Evolutionary conservation across 2,329 filamentous ascomycete species (phyloP).

Genomic region (Coniochaeta sp.): DNA sequence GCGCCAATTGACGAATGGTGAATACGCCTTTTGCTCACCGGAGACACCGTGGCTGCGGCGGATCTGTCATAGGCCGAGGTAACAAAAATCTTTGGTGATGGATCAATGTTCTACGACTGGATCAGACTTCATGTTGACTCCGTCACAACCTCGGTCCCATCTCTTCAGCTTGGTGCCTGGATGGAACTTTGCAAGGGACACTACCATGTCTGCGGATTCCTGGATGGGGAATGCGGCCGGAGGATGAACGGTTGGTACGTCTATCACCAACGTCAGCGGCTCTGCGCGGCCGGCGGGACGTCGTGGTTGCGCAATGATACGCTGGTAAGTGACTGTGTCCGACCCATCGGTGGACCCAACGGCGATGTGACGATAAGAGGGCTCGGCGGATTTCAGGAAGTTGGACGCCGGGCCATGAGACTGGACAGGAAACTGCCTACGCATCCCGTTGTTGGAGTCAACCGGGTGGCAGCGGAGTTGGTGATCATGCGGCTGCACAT

Average conservation of each 20-base stretch:
- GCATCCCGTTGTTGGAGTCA: background rate
- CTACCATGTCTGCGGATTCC: background rate
- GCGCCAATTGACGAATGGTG: background rate
- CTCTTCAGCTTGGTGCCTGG: background rate
- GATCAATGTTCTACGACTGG: background rate
- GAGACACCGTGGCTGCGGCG: background rate
- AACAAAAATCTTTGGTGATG: background rate
- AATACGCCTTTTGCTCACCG: background rate
- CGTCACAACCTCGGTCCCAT: background rate
- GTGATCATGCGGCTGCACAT: background rate
- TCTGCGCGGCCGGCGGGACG: background rate
- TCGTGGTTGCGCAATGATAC: background rate
- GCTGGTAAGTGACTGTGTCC: background rate
- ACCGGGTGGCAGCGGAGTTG: background rate
- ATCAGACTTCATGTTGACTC: background rate
- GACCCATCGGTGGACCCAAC: background rate
- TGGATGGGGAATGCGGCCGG: background rate
- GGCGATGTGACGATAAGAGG: background rate
- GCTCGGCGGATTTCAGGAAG: background rate
- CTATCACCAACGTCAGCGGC: background rate
- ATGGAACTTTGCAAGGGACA: background rate
- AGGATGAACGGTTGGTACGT: background rate
- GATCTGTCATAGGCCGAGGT: background rate
- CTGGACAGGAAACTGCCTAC: background rate
- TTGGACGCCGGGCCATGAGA: background rate